Conservation (phyloP, 345 rosid species). For the Eucalyptus pauciflora region DNA sequence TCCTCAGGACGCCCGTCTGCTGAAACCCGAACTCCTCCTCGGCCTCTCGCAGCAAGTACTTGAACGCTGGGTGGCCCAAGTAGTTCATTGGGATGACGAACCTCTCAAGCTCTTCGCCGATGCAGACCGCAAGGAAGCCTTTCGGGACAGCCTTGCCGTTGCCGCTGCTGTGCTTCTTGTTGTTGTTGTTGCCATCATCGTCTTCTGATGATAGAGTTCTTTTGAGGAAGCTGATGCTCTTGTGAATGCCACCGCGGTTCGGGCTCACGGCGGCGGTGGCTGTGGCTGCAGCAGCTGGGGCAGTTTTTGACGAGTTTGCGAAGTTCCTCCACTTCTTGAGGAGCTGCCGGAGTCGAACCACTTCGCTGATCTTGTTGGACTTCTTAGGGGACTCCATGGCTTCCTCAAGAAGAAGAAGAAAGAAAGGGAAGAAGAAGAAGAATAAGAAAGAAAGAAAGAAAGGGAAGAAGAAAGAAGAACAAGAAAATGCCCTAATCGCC, state of each 20-base stretch:
- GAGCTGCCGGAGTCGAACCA: background rate
- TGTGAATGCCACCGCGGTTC: background rate
- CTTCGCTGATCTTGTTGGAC: background rate
- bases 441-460: background rate
- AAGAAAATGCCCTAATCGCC: background rate
- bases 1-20: conserved; percentile 37
- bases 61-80: conserved; percentile 60
- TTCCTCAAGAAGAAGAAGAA: background rate
- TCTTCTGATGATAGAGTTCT: conserved; percentile 29
- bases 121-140: conserved; percentile 65
- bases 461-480: background rate
- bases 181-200: background rate
- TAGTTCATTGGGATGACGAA: conserved; percentile 60
- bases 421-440: background rate
- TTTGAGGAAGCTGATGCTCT: conserved; percentile 53
- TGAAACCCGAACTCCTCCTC: conserved; percentile 82
- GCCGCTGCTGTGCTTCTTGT: background rate
- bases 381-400: background rate
- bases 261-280: background rate
- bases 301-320: background rate
- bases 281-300: background rate
- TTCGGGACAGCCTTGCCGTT: conserved; percentile 12
- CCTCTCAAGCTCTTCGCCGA: conserved; percentile 66
- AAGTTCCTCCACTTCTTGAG: background rate
- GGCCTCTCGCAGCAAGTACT: conserved; percentile 44